Base-by-base conservation (phyloP, 805 yeast genomes). In the Kuraishia floccosa region DNA sequence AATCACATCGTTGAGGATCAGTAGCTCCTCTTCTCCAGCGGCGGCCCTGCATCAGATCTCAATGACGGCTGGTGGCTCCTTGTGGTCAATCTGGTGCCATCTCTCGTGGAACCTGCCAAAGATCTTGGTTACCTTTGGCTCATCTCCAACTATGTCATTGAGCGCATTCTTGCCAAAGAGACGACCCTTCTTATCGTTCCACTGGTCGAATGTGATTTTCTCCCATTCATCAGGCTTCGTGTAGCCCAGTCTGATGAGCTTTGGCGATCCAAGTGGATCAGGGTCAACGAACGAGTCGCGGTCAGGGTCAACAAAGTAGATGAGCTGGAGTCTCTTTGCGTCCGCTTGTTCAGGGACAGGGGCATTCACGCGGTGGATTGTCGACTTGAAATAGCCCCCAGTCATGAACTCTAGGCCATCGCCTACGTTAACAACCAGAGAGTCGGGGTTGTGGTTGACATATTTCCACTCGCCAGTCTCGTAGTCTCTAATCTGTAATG, bases 141-240 rank as follows among this genome's bases (percentile, higher is more conserved):
- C n/a, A n/a, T n/a, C n/a, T n/a, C n/a, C n/a, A 8, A 53, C 57
- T 24, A 54, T 42, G 22, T 51, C 50, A 2, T 63, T 63, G 22
- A 44, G 50, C 25, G 49, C 47, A 22, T 43, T 43, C 34, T 47
- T 49, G 6, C 67, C 67, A 35, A 61, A 60, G n/a, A 60, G 43
- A 20, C 63, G 46, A 2, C 63, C 64, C 37, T 63, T 63, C 34
- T 54, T 65, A 14, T 54, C 54, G 32, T 58, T 50, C 60, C 60
- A 54, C 12, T 50, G 44, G n/a, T 42, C 43, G 35, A 51, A 53
- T 8, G 41, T 40, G 30, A 50, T 49, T 29, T 45, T 43, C 15
- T 53, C 55, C 60, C 58, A 54, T 6, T 42, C 44, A 9, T 37
- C 43, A 2, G 31, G 27, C 28, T 35, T 44, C 22, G 35, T 39